These are phyloP conservation scores for Simmondsia chinensis DNA, from an alignment of 148 eudicot genomes.

Conservation along the genomic window DNA sequence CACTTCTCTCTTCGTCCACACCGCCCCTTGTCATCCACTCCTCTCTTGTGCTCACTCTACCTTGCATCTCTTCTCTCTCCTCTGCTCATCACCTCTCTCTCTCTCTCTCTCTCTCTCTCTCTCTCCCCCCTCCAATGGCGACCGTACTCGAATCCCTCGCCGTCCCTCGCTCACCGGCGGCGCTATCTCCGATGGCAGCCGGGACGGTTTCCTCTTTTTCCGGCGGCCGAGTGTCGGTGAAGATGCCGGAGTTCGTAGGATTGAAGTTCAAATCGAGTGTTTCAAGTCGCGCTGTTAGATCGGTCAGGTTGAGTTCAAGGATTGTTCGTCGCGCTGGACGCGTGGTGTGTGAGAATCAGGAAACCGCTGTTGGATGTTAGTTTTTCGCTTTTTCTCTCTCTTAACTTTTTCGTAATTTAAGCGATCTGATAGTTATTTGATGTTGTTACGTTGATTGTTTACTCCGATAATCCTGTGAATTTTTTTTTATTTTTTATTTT, in stretches of 20 bases:
- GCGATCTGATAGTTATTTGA: not conserved
- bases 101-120: conserved; percentile 4
- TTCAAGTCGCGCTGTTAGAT: conserved; percentile 17
- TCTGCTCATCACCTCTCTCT: no score
- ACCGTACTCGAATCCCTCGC: conserved; percentile 43
- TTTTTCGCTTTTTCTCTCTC: not conserved
- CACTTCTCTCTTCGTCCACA: no score
- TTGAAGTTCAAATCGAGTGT: conserved; percentile 21
- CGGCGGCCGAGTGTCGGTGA: conserved; percentile 13
- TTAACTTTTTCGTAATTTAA: not conserved
- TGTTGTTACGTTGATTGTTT: not conserved
- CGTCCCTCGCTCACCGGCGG: conserved; percentile 39
- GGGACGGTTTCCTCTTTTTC: conserved; percentile 17
- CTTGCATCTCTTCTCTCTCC: no score
- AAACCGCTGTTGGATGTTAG: conserved; percentile 61
- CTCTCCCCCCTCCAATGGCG: conserved; percentile 32
- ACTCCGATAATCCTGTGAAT: no score
- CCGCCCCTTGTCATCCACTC: conserved; percentile 12
- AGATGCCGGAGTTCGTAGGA: conserved; percentile 30
- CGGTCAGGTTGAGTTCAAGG: conserved; percentile 12
- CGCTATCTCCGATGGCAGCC: conserved; percentile 24
- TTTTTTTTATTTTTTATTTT: no score
- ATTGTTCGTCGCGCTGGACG: conserved; percentile 28
- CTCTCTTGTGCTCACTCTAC: conserved; percentile 12
- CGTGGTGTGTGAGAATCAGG: conserved; percentile 64